Base-by-base conservation (phyloP, 306 rosid genomes). In the Corylus americana region DNA sequence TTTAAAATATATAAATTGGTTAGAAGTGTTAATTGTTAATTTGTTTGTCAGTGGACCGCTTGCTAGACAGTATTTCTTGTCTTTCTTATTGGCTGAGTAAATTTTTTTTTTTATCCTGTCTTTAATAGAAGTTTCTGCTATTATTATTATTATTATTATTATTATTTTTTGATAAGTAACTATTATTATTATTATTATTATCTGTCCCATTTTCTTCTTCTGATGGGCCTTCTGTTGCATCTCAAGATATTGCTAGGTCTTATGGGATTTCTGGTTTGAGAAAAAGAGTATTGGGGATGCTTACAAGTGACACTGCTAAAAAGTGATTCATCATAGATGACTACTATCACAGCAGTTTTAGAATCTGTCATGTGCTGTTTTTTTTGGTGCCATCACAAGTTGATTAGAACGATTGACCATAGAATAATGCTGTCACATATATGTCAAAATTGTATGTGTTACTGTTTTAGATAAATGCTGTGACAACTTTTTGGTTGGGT, bases 1-100 rank as follows among this genome's bases (percentile, higher is more conserved):
- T 59, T 47, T 81, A 55, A 48, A 75, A 64, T 53, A 59, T 81
- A 0, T 78, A 61, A 71, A 51, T 50, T 61, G 61, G 76, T 82
- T 78, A 42, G 22, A 10, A 69, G 51, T 63, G 37, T 71, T 50
- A 39, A 47, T 68, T 78, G 57, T 35, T 78, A 55, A 69, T 64
- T 48, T 42, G 51, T 68, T n/a, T 68, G 25, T 68, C 4, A 9
- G 13, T 4, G 9, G 50, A 51, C 29, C 51, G 16, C 25, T 42
- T 68, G 27, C 7, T 42, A 18, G 51, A 18, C 29, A 42, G 51
- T 42, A 67, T 39, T 37, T 4, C 10, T 42, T 12, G 31, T 39
- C 31, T 67, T 39, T 67, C 72, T 39, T 42, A 29, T 29, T 39
- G 51, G 72, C 70, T 18, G 72, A 68, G n/a, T 68, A 68, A 18